Percentiles rank a stretch among this genome's conserved stretches.
Conservation (phyloP, 31 red algal species). For the Pterothamnion heteromorphum region DNA sequence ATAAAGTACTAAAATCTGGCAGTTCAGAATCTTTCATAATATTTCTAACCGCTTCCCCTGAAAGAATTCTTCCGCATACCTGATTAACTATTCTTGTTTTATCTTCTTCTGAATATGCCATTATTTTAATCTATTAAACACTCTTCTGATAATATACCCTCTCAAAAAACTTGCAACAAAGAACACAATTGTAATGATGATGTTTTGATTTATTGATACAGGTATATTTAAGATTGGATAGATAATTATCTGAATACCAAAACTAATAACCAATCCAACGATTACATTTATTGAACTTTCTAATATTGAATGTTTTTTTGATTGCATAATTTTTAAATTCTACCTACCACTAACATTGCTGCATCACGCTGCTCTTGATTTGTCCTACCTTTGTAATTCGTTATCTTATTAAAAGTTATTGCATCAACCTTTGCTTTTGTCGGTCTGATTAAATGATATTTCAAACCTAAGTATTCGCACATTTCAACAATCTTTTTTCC, state of each 20-base stretch:
- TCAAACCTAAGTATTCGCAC: no score
- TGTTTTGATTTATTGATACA: neutral
- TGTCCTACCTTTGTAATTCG: neutral
- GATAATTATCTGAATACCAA: neutral
- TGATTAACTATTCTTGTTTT: neutral
- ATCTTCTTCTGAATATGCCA: neutral
- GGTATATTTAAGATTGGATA: constrained; percentile 2
- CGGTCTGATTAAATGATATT: neutral
- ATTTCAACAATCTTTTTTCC: no score
- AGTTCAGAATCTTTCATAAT: neutral
- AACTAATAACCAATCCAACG: neutral
- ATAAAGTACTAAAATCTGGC: neutral
- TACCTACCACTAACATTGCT: constrained; percentile 1
- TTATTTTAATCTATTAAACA: neutral
- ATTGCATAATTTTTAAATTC: neutral
- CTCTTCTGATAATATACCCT: neutral
- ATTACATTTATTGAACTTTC: neutral
- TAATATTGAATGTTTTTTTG: neutral
- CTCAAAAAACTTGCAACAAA: neutral
- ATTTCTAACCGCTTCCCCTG: neutral
- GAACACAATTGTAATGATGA: neutral
- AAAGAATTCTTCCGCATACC: neutral
- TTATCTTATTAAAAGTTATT: constrained; percentile 2
- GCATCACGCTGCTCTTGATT: neutral
- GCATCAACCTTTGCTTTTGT: neutral